Percentiles rank a stretch among this genome's conserved stretches.
Conservation (phyloP, 345 rosid species). For the Excoecaria cochinchinensis region DNA sequence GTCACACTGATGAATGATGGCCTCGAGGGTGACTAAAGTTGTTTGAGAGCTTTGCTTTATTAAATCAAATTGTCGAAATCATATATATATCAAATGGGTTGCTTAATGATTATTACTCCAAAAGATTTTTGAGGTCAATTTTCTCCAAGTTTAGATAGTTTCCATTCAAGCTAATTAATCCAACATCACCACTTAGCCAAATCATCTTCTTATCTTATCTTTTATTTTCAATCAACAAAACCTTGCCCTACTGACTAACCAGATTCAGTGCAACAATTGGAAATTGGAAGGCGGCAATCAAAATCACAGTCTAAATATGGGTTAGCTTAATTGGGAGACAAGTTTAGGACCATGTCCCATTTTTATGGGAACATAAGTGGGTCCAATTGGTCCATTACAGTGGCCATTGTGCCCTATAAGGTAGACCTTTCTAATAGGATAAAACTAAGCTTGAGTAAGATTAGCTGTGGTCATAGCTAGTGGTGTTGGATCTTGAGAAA, state of each 20-base stretch:
- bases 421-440: constrained; percentile 3
- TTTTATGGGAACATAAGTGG: constrained; percentile 9
- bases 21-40: background rate
- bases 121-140: background rate
- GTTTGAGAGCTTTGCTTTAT: background rate
- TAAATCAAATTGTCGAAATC: constrained; percentile 7
- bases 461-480: background rate
- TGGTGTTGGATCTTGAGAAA: background rate
- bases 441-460: constrained; percentile 1
- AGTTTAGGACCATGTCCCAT: background rate
- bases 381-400: background rate
- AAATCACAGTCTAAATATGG: background rate
- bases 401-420: constrained; percentile 16
- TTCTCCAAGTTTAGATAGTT: background rate
- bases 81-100: background rate
- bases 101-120: background rate
- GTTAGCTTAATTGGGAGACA: constrained; percentile 11
- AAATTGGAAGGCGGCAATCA: constrained; percentile 8
- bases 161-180: background rate
- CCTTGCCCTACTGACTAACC: no score
- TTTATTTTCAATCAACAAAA: background rate
- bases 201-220: constrained; percentile 11
- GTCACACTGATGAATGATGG: background rate
- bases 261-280: background rate
- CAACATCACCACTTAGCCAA: background rate